Evolutionary conservation across 208 protist genomes (phyloP).

Genomic region (Trypanosoma cruzi): DNA sequence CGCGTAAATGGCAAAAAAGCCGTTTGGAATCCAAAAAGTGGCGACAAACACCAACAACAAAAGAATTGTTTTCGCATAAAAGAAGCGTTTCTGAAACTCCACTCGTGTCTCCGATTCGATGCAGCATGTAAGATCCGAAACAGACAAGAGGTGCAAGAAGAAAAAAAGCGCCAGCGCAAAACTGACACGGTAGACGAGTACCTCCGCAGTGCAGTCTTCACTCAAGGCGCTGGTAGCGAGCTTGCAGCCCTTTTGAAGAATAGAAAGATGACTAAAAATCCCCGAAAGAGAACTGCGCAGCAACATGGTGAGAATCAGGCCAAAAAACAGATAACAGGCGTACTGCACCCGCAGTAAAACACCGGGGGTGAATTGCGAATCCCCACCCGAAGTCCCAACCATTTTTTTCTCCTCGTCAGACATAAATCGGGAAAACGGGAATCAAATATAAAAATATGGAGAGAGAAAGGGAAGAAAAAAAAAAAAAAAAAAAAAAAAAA

Average conservation of each 20-base stretch:
- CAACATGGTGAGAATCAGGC: constrained; percentile 70
- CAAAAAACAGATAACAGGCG: constrained; percentile 79
- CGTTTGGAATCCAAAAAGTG: constrained; percentile 87
- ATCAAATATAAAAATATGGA: constrained; percentile 12
- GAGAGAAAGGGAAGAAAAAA: constrained; percentile 17
- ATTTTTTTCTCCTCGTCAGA: background rate
- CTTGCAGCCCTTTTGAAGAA: constrained; percentile 69
- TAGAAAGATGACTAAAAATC: constrained; percentile 50
- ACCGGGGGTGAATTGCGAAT: constrained; percentile 44
- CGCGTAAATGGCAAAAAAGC: constrained; percentile 83
- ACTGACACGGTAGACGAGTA: constrained; percentile 86
- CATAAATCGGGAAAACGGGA: background rate
- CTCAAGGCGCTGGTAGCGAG: constrained; percentile 11
- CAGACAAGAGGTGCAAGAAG: constrained; percentile 76
- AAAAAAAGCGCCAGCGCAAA: constrained; percentile 87
- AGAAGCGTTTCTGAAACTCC: constrained; percentile 81
- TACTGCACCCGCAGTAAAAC: constrained; percentile 80
- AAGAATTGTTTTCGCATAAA: constrained; percentile 75
- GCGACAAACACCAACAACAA: constrained; percentile 54
- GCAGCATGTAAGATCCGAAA: constrained; percentile 90
- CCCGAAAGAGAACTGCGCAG: constrained; percentile 44
- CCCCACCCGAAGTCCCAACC: background rate
- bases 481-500: constrained; percentile 24
- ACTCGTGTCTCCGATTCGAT: constrained; percentile 67
- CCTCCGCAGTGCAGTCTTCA: constrained; percentile 62